phyloP scores from a whole-genome alignment of 768 basidiomycete genomes.

The Boletus tomentosulus region DNA sequence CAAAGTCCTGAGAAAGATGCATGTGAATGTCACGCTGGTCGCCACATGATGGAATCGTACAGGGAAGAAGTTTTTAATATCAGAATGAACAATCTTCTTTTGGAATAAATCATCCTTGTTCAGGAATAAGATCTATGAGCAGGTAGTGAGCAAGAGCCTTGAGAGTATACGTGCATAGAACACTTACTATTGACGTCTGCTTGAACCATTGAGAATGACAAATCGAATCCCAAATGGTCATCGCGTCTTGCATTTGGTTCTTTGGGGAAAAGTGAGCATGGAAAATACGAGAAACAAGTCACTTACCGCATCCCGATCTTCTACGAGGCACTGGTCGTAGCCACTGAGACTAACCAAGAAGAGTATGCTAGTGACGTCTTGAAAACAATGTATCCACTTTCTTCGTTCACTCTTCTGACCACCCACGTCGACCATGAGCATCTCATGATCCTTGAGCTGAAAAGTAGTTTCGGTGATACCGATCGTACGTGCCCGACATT shows the following conservation, averaged over 20 bases:
- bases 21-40: neutral
- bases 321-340: constrained; percentile 91
- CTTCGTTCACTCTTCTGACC: constrained; percentile 91
- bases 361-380: constrained; percentile 89
- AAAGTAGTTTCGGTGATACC: constrained; percentile 91
- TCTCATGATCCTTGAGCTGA: constrained; percentile 69
- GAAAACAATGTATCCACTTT: constrained; percentile 95
- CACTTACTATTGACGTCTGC: constrained; percentile 81
- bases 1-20: constrained; percentile 61
- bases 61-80: constrained; percentile 87
- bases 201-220: constrained; percentile 98
- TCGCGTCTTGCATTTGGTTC: constrained; percentile 99
- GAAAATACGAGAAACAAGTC: neutral
- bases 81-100: constrained; percentile 73
- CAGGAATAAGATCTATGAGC: constrained; percentile 77
- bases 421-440: constrained; percentile 92
- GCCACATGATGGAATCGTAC: constrained; percentile 37
- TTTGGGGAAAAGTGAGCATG: constrained; percentile 26
- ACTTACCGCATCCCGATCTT: constrained; percentile 86
- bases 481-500: constrained; percentile 80
- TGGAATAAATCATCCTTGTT: constrained; percentile 95
- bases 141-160: constrained; percentile 1
- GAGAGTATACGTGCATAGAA: neutral
- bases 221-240: constrained; percentile 99
- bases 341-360: constrained; percentile 90